Base-by-base conservation (phyloP, 371 early-diverging fungal genomes). In the Synchytrium microbalum region DNA sequence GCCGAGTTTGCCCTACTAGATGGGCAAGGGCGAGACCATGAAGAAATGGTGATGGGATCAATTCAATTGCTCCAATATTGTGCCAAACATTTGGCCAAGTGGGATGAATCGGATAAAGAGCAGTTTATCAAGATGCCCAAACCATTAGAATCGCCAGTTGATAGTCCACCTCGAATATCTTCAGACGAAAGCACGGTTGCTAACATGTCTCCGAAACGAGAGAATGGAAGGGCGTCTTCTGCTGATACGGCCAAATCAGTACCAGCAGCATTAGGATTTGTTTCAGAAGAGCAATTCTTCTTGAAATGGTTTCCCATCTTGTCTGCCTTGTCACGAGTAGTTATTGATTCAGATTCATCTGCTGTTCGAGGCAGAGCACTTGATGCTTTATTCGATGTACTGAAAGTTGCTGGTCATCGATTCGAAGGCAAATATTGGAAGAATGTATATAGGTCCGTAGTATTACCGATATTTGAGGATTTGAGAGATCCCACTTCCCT, bases 1-100 rank as follows among this genome's bases (percentile, higher is more conserved):
- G 86, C 83, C 24, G 92, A 92, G 61, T 92, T 89, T 72, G 82
- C 85, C n/a, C 77, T 89, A 19, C 57, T 84, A 68, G 67, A 79
- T 65, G 70, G 71, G 14, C 51, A 31, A 5, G 65, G 72, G 1
- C 46, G 58, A 3, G 38, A 61, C 19, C 70, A 66, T 54, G 86
- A 85, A 33, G 83, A 85, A 46, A 75, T 84, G 29, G 80, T 84
- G 31, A 73, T 77, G 54, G 78, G 83, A 25, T 72, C 81, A 75
- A 78, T 83, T 75, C 67, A 84, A 75, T 65, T 86, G 59, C 70
- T 86, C 29, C 83, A 83, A 62, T 72, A 72, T 24, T 84, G 84
- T 57, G 80, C 83, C 0, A 75, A 72, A 60, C 72, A 68, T 30
- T 59, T 79, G 24, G 66, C 69, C 8, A 62, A 70, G 27, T 60